Conservation (phyloP, 1,139 yeast genomes). For the Geotrichum phurueaensis region DNA sequence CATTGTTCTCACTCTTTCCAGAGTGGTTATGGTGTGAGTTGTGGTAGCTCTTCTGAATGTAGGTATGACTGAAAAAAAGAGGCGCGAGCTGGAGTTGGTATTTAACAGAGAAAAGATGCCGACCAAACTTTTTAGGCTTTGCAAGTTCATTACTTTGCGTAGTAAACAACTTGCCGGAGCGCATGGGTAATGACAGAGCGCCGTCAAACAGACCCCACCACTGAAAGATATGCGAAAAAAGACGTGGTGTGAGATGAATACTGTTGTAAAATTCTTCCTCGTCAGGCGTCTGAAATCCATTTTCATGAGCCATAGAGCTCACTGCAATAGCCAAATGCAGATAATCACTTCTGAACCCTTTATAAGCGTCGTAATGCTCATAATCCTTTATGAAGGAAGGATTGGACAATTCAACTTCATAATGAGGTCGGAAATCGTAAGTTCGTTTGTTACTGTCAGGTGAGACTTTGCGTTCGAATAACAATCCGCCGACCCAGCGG, state of each 20-base stretch:
- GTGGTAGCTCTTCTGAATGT: conserved; percentile 34
- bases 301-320: conserved; percentile 39
- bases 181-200: conserved; percentile 64
- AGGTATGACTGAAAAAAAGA: conserved; percentile 64
- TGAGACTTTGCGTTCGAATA: conserved; percentile 42
- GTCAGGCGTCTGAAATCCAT: not conserved
- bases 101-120: conserved; percentile 71
- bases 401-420: conserved; percentile 54
- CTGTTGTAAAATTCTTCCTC: conserved; percentile 47
- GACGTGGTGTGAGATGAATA: conserved; percentile 67
- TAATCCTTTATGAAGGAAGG: conserved; percentile 52
- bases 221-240: conserved; percentile 58
- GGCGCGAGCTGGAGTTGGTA: conserved; percentile 73
- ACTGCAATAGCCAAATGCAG: conserved; percentile 74
- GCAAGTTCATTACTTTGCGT: conserved; percentile 30
- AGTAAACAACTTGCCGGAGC: conserved; percentile 62
- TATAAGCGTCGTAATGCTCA: conserved; percentile 61
- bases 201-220: conserved; percentile 85
- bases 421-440: conserved; percentile 59
- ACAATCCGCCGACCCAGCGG: conserved; percentile 45
- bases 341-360: conserved; percentile 70
- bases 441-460: conserved; percentile 38
- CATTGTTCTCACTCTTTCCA: conserved; percentile 26
- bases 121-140: conserved; percentile 57
- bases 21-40: not conserved